Percentiles rank a stretch among this genome's conserved stretches.
Evolutionary conservation across 306 rosid species (phyloP).

Genomic region (Vachellia pachyceras): DNA sequence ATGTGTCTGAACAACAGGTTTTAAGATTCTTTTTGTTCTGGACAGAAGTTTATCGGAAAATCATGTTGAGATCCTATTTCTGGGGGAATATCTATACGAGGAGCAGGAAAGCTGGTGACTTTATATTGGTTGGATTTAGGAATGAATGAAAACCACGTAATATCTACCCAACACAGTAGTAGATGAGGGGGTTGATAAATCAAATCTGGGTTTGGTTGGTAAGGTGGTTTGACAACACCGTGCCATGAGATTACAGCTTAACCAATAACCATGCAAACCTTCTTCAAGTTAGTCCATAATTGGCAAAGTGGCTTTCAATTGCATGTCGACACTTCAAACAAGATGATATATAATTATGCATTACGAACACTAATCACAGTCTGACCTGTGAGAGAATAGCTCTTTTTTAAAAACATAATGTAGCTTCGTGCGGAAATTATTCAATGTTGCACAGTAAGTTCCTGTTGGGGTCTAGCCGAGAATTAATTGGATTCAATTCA

Average conservation of each 20-base stretch:
- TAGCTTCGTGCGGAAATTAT: background rate
- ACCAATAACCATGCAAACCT: background rate
- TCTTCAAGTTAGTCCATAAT: background rate
- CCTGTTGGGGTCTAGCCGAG: background rate
- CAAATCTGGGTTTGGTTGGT: background rate
- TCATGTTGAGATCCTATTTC: background rate
- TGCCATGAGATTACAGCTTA: background rate
- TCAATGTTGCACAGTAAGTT: background rate
- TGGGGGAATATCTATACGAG: background rate
- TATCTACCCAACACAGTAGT: background rate
- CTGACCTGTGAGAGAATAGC: background rate
- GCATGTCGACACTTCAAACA: background rate
- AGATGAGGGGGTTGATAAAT: too few relatives aligned
- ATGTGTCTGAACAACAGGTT: background rate
- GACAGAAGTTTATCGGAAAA: background rate
- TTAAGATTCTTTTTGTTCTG: background rate
- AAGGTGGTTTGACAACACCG: background rate
- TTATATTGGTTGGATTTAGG: background rate
- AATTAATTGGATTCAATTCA: background rate
- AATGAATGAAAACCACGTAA: constrained; percentile 3
- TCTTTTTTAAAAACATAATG: background rate
- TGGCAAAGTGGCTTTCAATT: background rate
- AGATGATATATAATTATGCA: background rate
- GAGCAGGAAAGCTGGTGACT: background rate
- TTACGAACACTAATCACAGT: background rate